Conservation (phyloP, 2,329 filamentous ascomycete species). For the Zasmidium angulare region DNA sequence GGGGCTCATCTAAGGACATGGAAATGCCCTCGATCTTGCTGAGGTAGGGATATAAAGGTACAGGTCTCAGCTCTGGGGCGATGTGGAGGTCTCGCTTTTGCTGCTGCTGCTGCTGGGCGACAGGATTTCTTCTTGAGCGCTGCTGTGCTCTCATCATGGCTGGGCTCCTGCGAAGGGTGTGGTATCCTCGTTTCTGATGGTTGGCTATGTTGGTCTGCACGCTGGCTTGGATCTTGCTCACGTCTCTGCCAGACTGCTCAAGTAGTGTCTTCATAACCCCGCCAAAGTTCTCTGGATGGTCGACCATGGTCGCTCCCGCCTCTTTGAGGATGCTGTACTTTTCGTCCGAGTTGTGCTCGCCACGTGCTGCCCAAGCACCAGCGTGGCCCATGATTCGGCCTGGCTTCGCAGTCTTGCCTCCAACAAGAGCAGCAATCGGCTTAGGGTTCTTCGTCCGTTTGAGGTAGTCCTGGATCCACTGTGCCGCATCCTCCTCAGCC, state of each 20-base stretch:
- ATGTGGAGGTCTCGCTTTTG: slow-evolving; percentile 30
- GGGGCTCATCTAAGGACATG: slow-evolving; percentile 25
- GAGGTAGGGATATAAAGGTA: slow-evolving; percentile 31
- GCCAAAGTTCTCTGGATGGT: slow-evolving; percentile 75
- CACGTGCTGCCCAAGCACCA: slow-evolving; percentile 68
- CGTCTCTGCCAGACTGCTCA: slow-evolving; percentile 41
- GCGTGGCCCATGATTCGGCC: slow-evolving; percentile 77
- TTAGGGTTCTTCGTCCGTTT: slow-evolving; percentile 61
- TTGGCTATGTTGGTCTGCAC: slow-evolving; percentile 31
- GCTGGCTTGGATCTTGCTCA: slow-evolving; percentile 39
- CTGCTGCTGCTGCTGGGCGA: slow-evolving; percentile 11
- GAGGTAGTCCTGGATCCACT: slow-evolving; percentile 69
- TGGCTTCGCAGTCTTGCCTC: slow-evolving; percentile 62
- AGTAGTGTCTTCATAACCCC: slow-evolving; percentile 64
- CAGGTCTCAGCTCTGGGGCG: slow-evolving; percentile 25
- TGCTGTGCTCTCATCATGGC: slow-evolving; percentile 15
- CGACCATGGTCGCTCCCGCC: slow-evolving; percentile 68
- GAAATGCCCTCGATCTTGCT: slow-evolving; percentile 27
- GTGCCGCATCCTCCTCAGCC: slow-evolving; percentile 69
- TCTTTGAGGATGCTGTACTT: slow-evolving; percentile 67
- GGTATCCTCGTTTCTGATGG: slow-evolving; percentile 50
- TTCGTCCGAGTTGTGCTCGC: slow-evolving; percentile 62
- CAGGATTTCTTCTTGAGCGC: slow-evolving; percentile 17
- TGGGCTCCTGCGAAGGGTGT: slow-evolving; percentile 34
- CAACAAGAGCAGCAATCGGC: slow-evolving; percentile 73